A percentile compares a stretch with the other conserved stretches of the same genome.
These are phyloP conservation scores for Aspergillus hortae DNA, from an alignment of 2,329 filamentous ascomycete genomes.

Conservation along the genomic window DNA sequence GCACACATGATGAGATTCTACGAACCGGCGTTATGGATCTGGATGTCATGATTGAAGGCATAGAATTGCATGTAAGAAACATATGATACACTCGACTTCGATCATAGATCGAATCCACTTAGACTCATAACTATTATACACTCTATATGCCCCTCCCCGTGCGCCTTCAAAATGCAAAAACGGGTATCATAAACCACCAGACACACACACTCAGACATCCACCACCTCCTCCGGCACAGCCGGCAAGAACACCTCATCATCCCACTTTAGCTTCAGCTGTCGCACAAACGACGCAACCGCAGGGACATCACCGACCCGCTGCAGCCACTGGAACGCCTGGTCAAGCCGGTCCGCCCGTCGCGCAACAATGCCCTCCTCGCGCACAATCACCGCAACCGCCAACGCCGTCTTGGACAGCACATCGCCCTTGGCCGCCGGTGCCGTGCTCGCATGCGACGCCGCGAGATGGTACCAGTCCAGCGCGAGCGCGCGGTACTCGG, in stretches of 20 bases:
- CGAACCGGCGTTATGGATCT: neutral
- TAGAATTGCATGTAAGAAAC: neutral
- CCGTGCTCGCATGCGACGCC: constrained; percentile 11
- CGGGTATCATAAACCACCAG: neutral
- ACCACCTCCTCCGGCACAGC: constrained; percentile 17
- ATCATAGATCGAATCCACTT: no score
- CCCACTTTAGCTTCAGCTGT: constrained; percentile 21
- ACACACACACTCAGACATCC: constrained; percentile 13
- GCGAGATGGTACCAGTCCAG: constrained; percentile 35
- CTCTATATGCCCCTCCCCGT: no score
- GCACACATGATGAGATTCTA: neutral
- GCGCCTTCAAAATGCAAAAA: no score
- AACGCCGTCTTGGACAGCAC: constrained; percentile 17
- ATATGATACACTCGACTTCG: neutral
- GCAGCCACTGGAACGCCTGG: constrained; percentile 11
- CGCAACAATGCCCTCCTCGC: constrained; percentile 19
- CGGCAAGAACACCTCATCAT: constrained; percentile 14
- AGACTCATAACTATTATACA: no score
- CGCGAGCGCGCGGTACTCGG: constrained; percentile 26
- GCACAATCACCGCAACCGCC: constrained; percentile 26
- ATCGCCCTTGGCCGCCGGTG: neutral
- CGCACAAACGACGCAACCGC: constrained; percentile 7
- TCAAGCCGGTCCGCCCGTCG: constrained; percentile 8
- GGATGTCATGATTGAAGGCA: neutral
- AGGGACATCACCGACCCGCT: constrained; percentile 8